These are phyloP conservation scores for Pleurotus eryngii DNA, from an alignment of 768 basidiomycete genomes.

Conservation along the genomic window DNA sequence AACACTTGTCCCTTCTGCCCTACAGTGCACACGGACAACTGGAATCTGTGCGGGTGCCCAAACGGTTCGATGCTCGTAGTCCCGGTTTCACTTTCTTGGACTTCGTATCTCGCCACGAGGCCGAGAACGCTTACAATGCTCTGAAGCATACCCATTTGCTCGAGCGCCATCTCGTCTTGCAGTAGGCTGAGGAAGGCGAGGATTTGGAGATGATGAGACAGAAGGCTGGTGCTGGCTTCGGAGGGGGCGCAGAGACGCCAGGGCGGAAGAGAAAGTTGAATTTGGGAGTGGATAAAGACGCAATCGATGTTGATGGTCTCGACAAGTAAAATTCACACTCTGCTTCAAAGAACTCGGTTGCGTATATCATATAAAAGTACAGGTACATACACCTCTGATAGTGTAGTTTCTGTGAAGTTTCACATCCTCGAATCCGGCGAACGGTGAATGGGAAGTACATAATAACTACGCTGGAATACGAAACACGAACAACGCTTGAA, in stretches of 20 bases:
- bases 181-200: conserved; percentile 88
- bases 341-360: too few species aligned
- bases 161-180: conserved; percentile 89
- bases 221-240: conserved; percentile 79
- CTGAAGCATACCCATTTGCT: conserved; percentile 94
- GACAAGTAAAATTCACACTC: too few species aligned
- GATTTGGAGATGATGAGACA: conserved; percentile 73
- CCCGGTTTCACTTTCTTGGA: conserved; percentile 98
- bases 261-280: conserved; percentile 72
- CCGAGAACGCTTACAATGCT: conserved; percentile 82
- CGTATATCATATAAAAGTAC: too few species aligned
- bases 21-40: conserved; percentile 83
- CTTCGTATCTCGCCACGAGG: conserved; percentile 86
- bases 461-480: too few species aligned
- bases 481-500: too few species aligned
- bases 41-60: conserved; percentile 91
- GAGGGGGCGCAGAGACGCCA: conserved; percentile 68
- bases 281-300: conserved; percentile 26
- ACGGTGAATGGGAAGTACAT: too few species aligned
- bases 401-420: too few species aligned
- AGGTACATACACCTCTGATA: too few species aligned
- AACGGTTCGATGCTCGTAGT: conserved; percentile 83
- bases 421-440: too few species aligned
- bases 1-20: background rate
- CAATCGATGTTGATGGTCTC: too few species aligned